A percentile compares a stretch with the other conserved stretches of the same genome.
These are phyloP conservation scores for Lolium rigidum DNA, from an alignment of 176 grass and related monocot species.

Conservation along the genomic window DNA sequence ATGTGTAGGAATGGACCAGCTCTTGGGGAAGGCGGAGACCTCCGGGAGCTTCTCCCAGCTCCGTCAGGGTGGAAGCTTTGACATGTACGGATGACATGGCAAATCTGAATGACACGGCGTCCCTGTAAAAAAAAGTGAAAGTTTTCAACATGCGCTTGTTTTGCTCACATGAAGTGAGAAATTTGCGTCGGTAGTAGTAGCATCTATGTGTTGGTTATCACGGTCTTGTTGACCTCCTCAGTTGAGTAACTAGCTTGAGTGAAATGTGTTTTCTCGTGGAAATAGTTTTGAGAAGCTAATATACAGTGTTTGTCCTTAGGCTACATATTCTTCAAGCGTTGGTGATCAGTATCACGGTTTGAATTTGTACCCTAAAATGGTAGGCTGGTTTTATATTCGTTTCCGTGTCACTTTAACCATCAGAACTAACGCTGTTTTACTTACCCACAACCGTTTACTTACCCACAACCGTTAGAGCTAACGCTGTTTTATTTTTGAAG, in stretches of 20 bases:
- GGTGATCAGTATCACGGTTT: not conserved
- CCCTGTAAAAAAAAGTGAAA: conserved; percentile 44
- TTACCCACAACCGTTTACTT: not conserved
- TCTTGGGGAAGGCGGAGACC: conserved; percentile 69
- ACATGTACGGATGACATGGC: conserved; percentile 74
- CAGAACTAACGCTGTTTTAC: not conserved
- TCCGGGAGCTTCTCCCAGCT: conserved; percentile 55
- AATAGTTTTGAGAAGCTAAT: conserved; percentile 46
- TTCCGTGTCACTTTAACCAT: not conserved
- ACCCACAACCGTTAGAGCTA: not conserved
- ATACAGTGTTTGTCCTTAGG: conserved; percentile 28
- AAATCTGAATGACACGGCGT: not conserved
- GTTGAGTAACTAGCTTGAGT: conserved; percentile 21
- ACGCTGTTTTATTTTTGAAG: too few species aligned
- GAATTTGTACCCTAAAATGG: not conserved
- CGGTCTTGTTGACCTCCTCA: conserved; percentile 27
- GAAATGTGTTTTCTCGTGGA: conserved; percentile 25
- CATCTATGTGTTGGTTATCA: conserved; percentile 12
- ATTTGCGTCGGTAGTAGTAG: not conserved
- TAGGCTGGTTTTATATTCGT: not conserved
- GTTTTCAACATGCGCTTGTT: not conserved
- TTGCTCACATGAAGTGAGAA: conserved; percentile 33
- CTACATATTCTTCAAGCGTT: not conserved
- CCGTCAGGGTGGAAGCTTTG: conserved; percentile 60
- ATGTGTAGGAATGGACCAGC: conserved; percentile 74